Conservation (phyloP, 2,329 filamentous ascomycete species). For the Leptographium procerum region DNA sequence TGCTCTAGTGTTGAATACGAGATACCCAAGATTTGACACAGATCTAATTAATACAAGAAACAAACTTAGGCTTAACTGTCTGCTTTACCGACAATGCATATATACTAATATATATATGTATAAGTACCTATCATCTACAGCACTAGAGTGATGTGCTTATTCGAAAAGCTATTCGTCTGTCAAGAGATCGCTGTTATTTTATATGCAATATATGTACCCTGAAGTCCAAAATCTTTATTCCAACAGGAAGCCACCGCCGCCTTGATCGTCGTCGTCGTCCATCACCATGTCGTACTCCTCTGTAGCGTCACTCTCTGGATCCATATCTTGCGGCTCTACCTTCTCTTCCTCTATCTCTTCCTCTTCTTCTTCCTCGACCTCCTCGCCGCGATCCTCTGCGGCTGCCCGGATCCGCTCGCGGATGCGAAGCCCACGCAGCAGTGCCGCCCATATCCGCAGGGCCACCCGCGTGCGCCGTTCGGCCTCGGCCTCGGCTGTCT, state of each 20-base stretch:
- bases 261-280: constrained; percentile 17
- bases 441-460: constrained; percentile 60
- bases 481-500: constrained; percentile 51
- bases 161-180: no score
- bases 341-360: neutral
- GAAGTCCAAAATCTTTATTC: neutral
- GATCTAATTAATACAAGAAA: neutral
- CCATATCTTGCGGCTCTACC: constrained; percentile 15
- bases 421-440: constrained; percentile 68
- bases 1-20: constrained; percentile 4
- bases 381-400: constrained; percentile 33
- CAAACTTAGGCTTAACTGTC: no score
- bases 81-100: no score
- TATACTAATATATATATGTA: no score
- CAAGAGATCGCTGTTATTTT: no score
- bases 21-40: constrained; percentile 7
- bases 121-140: no score
- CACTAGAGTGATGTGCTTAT: no score
- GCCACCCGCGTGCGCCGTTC: constrained; percentile 51
- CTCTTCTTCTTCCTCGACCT: constrained; percentile 23
- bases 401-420: constrained; percentile 58
- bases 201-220: no score
- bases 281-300: constrained; percentile 20
- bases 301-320: constrained; percentile 17
- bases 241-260: constrained; percentile 19